Evolutionary conservation across 2,329 filamentous ascomycete genomes (phyloP).

Genomic region (Colletotrichum incanum): DNA sequence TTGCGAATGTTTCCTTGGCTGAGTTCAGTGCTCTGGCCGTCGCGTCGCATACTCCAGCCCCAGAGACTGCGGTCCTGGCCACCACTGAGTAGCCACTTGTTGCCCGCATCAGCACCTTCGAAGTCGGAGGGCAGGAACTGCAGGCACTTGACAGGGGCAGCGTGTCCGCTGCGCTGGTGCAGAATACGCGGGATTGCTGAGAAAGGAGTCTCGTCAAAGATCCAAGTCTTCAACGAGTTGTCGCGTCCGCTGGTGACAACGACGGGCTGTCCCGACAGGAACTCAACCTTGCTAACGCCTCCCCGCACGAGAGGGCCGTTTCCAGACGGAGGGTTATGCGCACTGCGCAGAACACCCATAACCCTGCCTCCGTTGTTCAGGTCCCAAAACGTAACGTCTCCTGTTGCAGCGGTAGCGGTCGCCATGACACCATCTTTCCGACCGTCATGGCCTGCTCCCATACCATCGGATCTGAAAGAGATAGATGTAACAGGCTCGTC

Average conservation of each 20-base stretch:
- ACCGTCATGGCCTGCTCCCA: conserved; percentile 91
- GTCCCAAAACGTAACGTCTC: conserved; percentile 97
- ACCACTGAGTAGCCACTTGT: conserved; percentile 95
- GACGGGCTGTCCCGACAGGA: conserved; percentile 89
- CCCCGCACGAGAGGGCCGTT: conserved; percentile 73
- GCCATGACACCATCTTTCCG: conserved; percentile 93
- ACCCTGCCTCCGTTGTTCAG: conserved; percentile 90
- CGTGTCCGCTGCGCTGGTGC: conserved; percentile 90
- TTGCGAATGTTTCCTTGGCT: conserved; percentile 92
- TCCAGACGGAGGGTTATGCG: conserved; percentile 82
- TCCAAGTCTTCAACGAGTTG: conserved; percentile 96
- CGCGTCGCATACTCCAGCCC: conserved; percentile 95
- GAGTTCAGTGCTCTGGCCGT: conserved; percentile 93
- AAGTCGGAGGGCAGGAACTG: conserved; percentile 90
- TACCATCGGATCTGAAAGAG: conserved; percentile 89
- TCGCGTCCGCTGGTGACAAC: conserved; percentile 92
- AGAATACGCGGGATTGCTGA: conserved; percentile 88
- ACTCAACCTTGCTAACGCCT: conserved; percentile 90
- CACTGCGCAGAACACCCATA: conserved; percentile 87
- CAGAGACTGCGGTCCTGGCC: conserved; percentile 92
- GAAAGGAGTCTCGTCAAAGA: conserved; percentile 94
- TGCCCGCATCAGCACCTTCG: conserved; percentile 88
- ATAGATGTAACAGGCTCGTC: conserved; percentile 83
- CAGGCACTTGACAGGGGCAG: conserved; percentile 85
- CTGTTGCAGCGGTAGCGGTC: conserved; percentile 83